Base-by-base conservation (phyloP, 2,329 filamentous ascomycete genomes). In the Neopestalotiopsis clavispora region DNA sequence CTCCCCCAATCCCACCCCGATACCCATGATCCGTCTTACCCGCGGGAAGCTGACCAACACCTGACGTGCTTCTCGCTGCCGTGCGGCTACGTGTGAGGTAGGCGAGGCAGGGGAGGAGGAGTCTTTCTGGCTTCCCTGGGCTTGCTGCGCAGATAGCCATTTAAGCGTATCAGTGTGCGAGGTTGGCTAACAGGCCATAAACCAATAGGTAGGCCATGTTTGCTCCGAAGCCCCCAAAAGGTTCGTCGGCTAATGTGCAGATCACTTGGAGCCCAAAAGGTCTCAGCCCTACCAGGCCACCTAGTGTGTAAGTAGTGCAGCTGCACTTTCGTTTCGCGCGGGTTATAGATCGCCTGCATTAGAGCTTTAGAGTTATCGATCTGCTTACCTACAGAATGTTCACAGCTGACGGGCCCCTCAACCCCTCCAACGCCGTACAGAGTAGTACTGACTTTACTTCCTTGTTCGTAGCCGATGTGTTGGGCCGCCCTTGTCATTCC, bases 231-330 rank as follows among this genome's bases (percentile, higher is more conserved):
- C 59, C 34, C 59, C 34, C 34, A 38, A 38, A 28, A n/a, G 13
- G n/a, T 12, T 62, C 32, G n/a, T 28, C 23, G 32, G 23, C 59
- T 62, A 62, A 64, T 38, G 30, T 10, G 38, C 61, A 64, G 40
- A 23, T 64, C 12, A 10, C 13, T 34, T 4, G 34, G 34, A 49
- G 14, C 34, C 61, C 61, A 20, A 64, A 64, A 64, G 61, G 30
- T 32, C 61, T 64, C 61, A 64, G 61, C 61, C 61, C 61, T 64
- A 64, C 40, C 34, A 17, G n/a, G 40, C 38, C 61, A 59, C n/a
- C 57, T n/a, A 20, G n/a, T n/a, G 6, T 49, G 9, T 28, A 28
- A 17, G 7, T 52, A 52, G 34, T 38, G 34, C 34, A 38, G 45
- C 45, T 52, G 45, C 45, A 52, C 45, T 20, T 52, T 52, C 20